Evolutionary conservation across 495 filamentous ascomycete genomes (phyloP).

Genomic region (Penicillium cataractarum): DNA sequence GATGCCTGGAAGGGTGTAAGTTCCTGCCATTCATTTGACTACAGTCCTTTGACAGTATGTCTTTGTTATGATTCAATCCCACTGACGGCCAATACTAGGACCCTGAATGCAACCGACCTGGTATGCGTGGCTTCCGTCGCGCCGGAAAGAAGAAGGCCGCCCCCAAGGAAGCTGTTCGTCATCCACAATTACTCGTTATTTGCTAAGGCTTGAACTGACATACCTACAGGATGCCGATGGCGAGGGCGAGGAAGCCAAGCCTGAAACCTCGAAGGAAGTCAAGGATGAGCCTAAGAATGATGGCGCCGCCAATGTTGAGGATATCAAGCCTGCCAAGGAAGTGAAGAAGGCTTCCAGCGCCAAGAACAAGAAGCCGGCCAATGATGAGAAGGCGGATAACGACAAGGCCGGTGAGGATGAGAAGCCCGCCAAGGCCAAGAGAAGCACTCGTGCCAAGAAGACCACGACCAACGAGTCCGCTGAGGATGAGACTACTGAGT

Average conservation of each 20-base stretch:
- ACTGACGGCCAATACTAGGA: slow-evolving; percentile 51
- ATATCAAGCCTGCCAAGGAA: slow-evolving; percentile 9
- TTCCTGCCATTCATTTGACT: neutral
- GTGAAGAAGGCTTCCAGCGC: slow-evolving; percentile 20
- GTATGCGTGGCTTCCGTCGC: slow-evolving; percentile 61
- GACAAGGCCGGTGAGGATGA: neutral
- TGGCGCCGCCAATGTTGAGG: neutral
- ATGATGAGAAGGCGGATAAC: neutral
- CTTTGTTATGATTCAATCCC: neutral
- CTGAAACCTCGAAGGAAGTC: neutral
- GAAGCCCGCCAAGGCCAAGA: slow-evolving; percentile 9
- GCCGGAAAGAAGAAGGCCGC: slow-evolving; percentile 24
- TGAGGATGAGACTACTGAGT: slow-evolving; percentile 19
- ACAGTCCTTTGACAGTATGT: neutral
- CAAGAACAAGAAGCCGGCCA: slow-evolving; percentile 10
- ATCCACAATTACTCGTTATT: neutral
- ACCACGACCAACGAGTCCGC: slow-evolving; percentile 22
- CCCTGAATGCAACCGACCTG: slow-evolving; percentile 67
- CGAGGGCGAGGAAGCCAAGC: slow-evolving; percentile 5
- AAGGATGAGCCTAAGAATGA: neutral
- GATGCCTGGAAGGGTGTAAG: slow-evolving; percentile 81
- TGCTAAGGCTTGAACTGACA: neutral
- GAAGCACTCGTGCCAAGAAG: slow-evolving; percentile 6
- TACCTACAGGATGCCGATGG: neutral
- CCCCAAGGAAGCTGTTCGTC: slow-evolving; percentile 33